Base-by-base conservation (phyloP, 2,329 filamentous ascomycete species). In the Coniella lustricola region DNA sequence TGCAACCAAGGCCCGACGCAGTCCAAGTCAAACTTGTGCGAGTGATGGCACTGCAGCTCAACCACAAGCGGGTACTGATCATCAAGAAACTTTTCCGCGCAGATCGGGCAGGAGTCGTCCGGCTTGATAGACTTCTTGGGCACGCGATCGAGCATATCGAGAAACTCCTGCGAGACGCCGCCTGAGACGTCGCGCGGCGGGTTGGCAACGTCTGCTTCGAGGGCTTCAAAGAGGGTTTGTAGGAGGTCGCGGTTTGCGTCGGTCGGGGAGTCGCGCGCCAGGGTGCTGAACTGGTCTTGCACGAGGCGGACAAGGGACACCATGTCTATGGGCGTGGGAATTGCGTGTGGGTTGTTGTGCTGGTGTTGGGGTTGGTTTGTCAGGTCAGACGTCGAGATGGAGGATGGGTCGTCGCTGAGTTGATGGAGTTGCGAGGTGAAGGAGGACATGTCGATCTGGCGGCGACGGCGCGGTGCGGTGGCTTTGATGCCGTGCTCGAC, bases 1-100 rank as follows among this genome's bases (percentile, higher is more conserved):
- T 74, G 67, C 60, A 85, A 61, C 81, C 81, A 85, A 7, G 81
- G 81, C 3, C 73, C 76, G 2, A 84, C 79, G 57, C 81, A 85
- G 65, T 85, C 81, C n/a, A 84, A 64, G 57, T 85, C 81, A 59
- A 82, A 84, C 43, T 65, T 66, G 62, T 85, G 36, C 35, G 62
- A 67, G 29, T 68, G 70, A 57, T 79, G 69, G 60, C 81, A 85
- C 35, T 80, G 80, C 58, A 85, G 68, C 67, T 81, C 73, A 22
- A 84, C 81, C 12, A 84, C 79, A 2, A 85, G 68, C 48, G 74
- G 77, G 60, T 79, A 82, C 56, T 69, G 66, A 58, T 85, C 81
- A 57, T 84, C 78, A 40, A 82, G 67, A 58, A 78, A 82, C 25
- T 63, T 65, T 56, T 83, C 76, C 50, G 77, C 79, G 64, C 81